Evolutionary conservation across 805 yeast species (phyloP), one percentile per base, ranked within the genome.

Genomic region (Yamadazyma sp.): DNA sequence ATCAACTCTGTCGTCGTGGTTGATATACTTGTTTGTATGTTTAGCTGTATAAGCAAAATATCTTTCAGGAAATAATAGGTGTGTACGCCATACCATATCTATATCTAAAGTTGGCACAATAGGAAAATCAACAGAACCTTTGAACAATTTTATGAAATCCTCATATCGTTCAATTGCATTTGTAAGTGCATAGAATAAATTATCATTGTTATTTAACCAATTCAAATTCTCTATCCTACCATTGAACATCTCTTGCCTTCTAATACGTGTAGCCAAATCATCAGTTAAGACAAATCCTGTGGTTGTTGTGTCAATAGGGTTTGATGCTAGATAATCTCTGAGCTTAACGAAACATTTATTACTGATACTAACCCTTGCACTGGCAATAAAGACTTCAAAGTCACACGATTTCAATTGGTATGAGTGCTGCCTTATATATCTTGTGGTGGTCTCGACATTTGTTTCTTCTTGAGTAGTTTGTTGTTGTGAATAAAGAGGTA

Each of bases 11-110:
- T 53, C 58, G 27, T 52, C 50, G 30, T 56, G 60, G 31, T 52
- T 25, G 14, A 39, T 19, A 10, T 23, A 15, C 14, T 30, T 34
- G 4, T 39, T 39, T 19, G 33, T 29, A 3, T 25, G 21, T 10
- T 10, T 6, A 11, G 15, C 20, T 6, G 43, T 35, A 16, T 27
- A 39, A 1, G 19, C 23, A 9, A 29, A 18, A 23, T 39, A 39
- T 23, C 33, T 30, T 2, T 4, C 12, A 11, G 34, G 23, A 9
- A 23, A 31, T 19, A 31, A 31, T 27, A 50, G 56, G 31, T 56
- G 58, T 3, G 61, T 56, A 26, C 49, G 57, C 61, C 61, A 55
- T 3, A 53, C 27, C 30, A 56, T 40, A 25, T 55, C 58, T 18
- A 56, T 53, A 27, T 56, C 60, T 29, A 56, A 39, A 4, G 58